Evolutionary conservation across 768 basidiomycete species (phyloP), one percentile per base, ranked within the genome.

Genomic region (Cytidiella melzeri): DNA sequence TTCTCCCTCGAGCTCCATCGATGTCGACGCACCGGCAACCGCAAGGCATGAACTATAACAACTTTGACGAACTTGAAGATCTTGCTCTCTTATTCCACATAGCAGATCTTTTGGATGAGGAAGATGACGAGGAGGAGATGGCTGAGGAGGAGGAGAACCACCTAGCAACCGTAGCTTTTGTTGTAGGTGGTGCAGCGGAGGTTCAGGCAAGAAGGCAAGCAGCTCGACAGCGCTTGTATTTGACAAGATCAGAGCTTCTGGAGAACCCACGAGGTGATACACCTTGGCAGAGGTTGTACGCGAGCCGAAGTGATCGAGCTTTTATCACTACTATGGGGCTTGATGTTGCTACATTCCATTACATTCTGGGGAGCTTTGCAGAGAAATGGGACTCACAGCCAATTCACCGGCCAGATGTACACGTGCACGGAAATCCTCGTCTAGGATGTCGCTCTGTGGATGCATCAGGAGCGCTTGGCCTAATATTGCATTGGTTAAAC

Each of bases 281-380:
- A 25, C 64, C 72, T 7, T 74, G 70, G 72, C 67, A 67, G 39
- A 19, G 24, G 0, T 61, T 74, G 0, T 69, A 59, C 36, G 44
- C 51, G 0, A 65, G 63, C 34, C 55, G 47, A 9, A 62, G 60
- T 51, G 66, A 75, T 47, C 52, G 66, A 3, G 71, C 69, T 4
- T 75, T 66, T 52, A 75, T 76, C 27, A 75, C 69, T 0, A 76
- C 70, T 0, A 63, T 64, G 63, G 60, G 61, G 1, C 15, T 64
- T 12, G 54, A 64, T 66, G 61, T 66, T 2, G 46, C 12, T 1
- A 72, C 69, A 0, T 74, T 74, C 52, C 3, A 63, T 2, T 55
- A 56, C 23, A 60, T 76, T 6, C 53, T 74, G 1, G 39, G 42
- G 0, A 69, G 72, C 3, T 75, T 75, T 58, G 27, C 25, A 1